These are phyloP conservation scores for Vitellaria paradoxa DNA, from an alignment of 179 eudicot genomes.

Conservation along the genomic window DNA sequence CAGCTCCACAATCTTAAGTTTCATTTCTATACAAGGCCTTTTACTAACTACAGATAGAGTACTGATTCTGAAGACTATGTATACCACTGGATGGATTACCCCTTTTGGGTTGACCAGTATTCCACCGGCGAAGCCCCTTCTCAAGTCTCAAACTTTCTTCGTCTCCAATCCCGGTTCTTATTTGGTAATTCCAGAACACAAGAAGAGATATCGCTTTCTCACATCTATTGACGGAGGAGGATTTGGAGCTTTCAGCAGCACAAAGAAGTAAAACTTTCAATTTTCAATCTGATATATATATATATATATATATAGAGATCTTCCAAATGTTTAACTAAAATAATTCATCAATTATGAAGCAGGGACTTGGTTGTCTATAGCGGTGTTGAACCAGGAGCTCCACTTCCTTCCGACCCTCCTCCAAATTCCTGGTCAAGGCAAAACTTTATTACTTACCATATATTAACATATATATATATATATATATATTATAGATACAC, in stretches of 20 bases:
- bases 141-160: not conserved
- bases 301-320: no score
- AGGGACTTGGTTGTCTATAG: slow-evolving; percentile 26
- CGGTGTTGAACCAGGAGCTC: slow-evolving; percentile 25
- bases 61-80: no score
- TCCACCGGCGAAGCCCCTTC: not conserved
- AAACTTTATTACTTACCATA: no score
- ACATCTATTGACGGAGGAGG: not conserved
- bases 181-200: not conserved
- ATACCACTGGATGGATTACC: not conserved
- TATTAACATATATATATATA: no score
- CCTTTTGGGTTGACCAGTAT: not conserved
- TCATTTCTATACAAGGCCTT: no score
- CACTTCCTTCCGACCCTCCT: slow-evolving; percentile 31
- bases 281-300: no score
- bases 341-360: not conserved
- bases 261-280: no score
- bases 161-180: not conserved
- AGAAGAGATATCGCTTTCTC: not conserved
- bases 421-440: not conserved
- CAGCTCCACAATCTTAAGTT: no score
- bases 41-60: no score
- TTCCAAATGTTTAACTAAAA: no score
- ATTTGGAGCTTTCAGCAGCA: no score
- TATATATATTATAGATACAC: no score